A percentile compares a stretch with the other conserved stretches of the same genome.
Evolutionary conservation across 2,329 filamentous ascomycete genomes (phyloP).

Genomic region (Myriosclerotinia curreyana): DNA sequence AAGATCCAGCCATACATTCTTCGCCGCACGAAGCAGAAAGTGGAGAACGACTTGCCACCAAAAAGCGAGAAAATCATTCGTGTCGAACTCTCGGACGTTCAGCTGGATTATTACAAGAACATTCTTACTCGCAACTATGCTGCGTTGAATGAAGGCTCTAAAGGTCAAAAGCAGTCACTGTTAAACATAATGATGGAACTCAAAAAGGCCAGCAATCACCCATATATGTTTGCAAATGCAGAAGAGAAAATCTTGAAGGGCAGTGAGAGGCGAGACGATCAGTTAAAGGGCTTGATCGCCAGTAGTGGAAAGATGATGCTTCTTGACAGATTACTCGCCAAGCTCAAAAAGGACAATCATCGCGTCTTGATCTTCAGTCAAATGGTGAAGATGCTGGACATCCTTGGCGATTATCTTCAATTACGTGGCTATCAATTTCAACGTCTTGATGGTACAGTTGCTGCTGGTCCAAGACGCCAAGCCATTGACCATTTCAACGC

Average conservation of each 20-base stretch:
- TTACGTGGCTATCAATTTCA: constrained; percentile 94
- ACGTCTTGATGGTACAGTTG: constrained; percentile 90
- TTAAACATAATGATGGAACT: constrained; percentile 99
- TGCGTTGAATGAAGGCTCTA: constrained; percentile 84
- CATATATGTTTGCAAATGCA: constrained; percentile 94
- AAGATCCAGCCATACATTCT: constrained; percentile 93
- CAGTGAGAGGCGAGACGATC: constrained; percentile 79
- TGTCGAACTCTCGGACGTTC: constrained; percentile 92
- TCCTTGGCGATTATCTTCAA: constrained; percentile 89
- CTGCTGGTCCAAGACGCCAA: constrained; percentile 79
- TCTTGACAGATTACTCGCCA: constrained; percentile 88
- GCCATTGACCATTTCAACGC: constrained; percentile 99
- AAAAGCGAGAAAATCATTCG: constrained; percentile 99
- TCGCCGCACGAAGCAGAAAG: constrained; percentile 92
- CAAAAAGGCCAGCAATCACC: constrained; percentile 98
- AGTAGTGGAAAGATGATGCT: constrained; percentile 99
- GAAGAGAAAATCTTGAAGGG: constrained; percentile 85
- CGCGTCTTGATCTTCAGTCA: constrained; percentile 98
- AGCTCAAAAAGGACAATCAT: constrained; percentile 89
- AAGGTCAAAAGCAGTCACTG: constrained; percentile 89
- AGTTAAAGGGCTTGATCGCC: constrained; percentile 87
- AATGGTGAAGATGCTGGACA: constrained; percentile 99
- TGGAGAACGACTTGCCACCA: constrained; percentile 91
- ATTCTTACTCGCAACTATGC: constrained; percentile 96
- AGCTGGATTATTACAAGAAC: constrained; percentile 98